Base-by-base conservation (phyloP, 139 green algal species). In the Ettlia oleoabundans region DNA sequence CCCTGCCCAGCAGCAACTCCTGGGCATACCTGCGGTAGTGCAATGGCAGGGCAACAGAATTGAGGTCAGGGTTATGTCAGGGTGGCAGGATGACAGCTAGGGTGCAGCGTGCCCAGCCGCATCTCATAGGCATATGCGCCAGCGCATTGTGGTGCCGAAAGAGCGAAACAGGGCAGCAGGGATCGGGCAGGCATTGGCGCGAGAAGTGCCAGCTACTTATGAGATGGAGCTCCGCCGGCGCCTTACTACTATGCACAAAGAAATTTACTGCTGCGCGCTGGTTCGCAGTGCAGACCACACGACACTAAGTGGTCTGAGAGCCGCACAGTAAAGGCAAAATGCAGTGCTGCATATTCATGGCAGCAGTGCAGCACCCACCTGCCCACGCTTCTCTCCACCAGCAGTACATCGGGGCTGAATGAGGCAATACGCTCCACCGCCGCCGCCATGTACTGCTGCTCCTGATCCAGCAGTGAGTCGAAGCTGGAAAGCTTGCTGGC, bases 301-400 rank as follows among this genome's bases (percentile, higher is more conserved):
- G n/a, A n/a, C n/a, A n/a, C n/a, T n/a, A n/a, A n/a, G n/a, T n/a
- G n/a, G n/a, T n/a, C n/a, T n/a, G n/a, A n/a, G n/a, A n/a, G n/a
- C n/a, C n/a, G n/a, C n/a, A n/a, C n/a, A n/a, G n/a, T n/a, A n/a
- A n/a, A n/a, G n/a, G n/a, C n/a, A n/a, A n/a, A n/a, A n/a, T n/a
- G n/a, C n/a, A n/a, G n/a, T n/a, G n/a, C n/a, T n/a, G n/a, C n/a
- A n/a, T n/a, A n/a, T n/a, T n/a, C n/a, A n/a, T n/a, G n/a, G n/a
- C n/a, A n/a, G n/a, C 13, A 10, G 21, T 24, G 32, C 64, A 41
- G 32, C 22, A 61, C 75, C 19, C 61, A 82, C 78, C 78, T 32
- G 3, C 65, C 65, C 80, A 95, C 93, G 74, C 81, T 92, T 42
- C 88, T 81, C 86, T 96, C 94, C 63, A 97, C 93, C 76, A 97